Conservation (phyloP, 2,329 filamentous ascomycete species). For the Clonostachys solani region DNA sequence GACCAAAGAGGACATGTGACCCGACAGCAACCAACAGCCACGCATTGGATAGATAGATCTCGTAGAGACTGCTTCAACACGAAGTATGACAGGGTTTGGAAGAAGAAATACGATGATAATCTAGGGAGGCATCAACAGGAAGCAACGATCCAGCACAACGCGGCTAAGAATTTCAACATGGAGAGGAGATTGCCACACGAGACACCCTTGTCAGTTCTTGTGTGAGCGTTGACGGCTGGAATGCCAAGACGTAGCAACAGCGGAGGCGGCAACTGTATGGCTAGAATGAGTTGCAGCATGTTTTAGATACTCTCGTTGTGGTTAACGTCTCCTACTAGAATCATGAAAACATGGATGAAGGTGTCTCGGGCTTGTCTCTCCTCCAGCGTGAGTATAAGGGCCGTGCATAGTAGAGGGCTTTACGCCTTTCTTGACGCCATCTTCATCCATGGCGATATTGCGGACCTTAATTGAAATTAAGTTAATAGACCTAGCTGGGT, state of each 20-base stretch:
- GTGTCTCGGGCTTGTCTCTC: too few relatives aligned
- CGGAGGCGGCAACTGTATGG: not conserved
- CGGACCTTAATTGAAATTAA: too few relatives aligned
- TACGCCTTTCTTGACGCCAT: too few relatives aligned
- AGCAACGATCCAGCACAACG: not conserved
- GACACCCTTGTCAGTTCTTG: not conserved
- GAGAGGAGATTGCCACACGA: not conserved
- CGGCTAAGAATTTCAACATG: not conserved
- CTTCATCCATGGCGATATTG: too few relatives aligned
- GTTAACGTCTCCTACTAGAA: not conserved
- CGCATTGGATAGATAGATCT: not conserved
- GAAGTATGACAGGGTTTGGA: not conserved
- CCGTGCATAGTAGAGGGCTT: too few relatives aligned
- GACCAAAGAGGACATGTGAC: not conserved
- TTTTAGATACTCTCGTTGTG: not conserved
- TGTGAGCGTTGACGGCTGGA: not conserved
- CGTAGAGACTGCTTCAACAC: not conserved
- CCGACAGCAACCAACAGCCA: not conserved
- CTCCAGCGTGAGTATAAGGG: too few relatives aligned
- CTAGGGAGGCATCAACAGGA: not conserved
- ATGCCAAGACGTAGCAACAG: not conserved
- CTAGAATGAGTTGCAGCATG: not conserved
- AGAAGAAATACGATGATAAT: not conserved
- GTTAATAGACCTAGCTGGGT: too few relatives aligned
- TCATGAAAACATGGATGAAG: too few relatives aligned